These are phyloP conservation scores for Daldinia decipiens DNA, from an alignment of 495 filamentous ascomycete species.

Conservation along the genomic window DNA sequence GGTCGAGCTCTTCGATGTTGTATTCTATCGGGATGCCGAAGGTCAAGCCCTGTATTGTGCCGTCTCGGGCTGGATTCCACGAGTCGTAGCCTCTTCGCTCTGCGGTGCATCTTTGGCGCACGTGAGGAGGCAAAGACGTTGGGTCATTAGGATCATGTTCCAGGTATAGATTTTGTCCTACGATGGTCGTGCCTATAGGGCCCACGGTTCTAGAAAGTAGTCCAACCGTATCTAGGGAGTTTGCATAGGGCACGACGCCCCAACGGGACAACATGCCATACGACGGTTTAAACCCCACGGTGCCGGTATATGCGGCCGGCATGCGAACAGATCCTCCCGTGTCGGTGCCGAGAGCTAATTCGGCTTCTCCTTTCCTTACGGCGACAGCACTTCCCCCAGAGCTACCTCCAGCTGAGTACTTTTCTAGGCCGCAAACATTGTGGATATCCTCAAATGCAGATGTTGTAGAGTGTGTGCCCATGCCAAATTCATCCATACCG, in stretches of 20 bases:
- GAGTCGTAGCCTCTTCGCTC: constrained; percentile 52
- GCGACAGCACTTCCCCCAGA: constrained; percentile 94
- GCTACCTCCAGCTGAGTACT: constrained; percentile 84
- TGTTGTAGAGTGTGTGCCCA: constrained; percentile 89
- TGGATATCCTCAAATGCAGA: constrained; percentile 77
- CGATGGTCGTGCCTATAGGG: constrained; percentile 64
- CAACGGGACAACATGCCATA: constrained; percentile 85
- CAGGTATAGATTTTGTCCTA: constrained; percentile 55
- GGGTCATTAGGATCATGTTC: constrained; percentile 79
- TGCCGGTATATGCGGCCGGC: constrained; percentile 89
- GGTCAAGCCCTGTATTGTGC: constrained; percentile 51
- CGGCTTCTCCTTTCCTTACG: constrained; percentile 75
- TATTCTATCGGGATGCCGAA: constrained; percentile 89
- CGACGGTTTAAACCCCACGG: constrained; percentile 92
- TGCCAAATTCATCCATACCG: constrained; percentile 97
- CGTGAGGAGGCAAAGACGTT: constrained; percentile 69
- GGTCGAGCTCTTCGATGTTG: constrained; percentile 81
- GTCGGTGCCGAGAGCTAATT: constrained; percentile 89
- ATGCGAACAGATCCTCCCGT: constrained; percentile 93
- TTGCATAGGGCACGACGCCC: constrained; percentile 95
- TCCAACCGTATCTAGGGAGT: constrained; percentile 94
- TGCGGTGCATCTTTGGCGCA: constrained; percentile 64
- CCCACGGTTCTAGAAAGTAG: constrained; percentile 68
- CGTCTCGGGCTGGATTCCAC: constrained; percentile 35
- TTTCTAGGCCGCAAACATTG: constrained; percentile 48